Evolutionary conservation across 441 rosid genomes (phyloP), one percentile per base, ranked within the genome.

Genomic region (Corymbia citriodora): DNA sequence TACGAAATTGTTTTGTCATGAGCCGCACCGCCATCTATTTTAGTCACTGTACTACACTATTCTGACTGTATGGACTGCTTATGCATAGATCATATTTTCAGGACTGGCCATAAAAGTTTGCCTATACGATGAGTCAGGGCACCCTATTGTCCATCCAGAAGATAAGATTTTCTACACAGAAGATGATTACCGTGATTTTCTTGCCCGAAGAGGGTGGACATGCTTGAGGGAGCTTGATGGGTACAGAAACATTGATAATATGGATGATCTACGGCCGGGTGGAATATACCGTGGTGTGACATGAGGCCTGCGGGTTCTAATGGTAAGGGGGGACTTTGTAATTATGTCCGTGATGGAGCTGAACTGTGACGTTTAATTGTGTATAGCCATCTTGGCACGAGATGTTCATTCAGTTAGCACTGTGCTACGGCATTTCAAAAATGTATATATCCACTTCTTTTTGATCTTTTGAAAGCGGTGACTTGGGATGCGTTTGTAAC

Each of bases 181-280:
- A 93, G 99, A 95, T 74, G 99, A 97, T 92, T 98, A 95, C 92
- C 97, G 96, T 9, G 97, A 96, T 7, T 98, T 96, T 93, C 95
- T 97, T 27, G 91, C 82, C n/a, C 94, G 96, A n/a, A 92, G 96
- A 14, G 99, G 98, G n/a, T 98, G 98, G 96, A 94, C 94, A 68
- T 93, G 96, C 90, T 93, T 97, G 65, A 97, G 98, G 91, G 99
- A 96, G 93, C 92, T 94, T 85, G 97, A 95, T 91, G 98, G 98
- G 55, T 97, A 95, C 90, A 94, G 98, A 93, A 96, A 93, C 92
- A 91, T 96, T n/a, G 96, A 96, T 74, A 96, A 92, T 90, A 96
- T 98, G 97, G 99, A 98, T 92, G 99, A 98, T 92, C 97, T 98
- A 92, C 96, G 95, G 88, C 93, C 97, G 3, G 97, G 98, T 92